Evolutionary conservation across 768 basidiomycete genomes (phyloP), one percentile per base, ranked within the genome.

Genomic region (Russula sp.): DNA sequence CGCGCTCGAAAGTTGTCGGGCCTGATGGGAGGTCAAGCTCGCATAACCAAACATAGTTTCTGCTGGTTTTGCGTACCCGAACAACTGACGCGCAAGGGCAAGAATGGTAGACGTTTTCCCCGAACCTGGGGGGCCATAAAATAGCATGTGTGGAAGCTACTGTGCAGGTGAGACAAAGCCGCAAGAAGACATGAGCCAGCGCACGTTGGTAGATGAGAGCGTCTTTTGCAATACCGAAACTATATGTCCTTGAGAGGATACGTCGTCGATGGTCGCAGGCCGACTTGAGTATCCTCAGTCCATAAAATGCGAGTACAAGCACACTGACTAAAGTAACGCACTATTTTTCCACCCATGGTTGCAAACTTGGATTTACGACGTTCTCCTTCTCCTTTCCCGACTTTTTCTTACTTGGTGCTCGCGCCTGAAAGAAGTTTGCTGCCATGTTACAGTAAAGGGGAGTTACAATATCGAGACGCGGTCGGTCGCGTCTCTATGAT

Each of bases 321-420:
- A n/a, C 35, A 22, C 35, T 14, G 32, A 40, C 8, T 11, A 44
- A 40, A 32, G 14, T 39, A 10, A 76, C 84, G 55, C 47, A 95
- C 94, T 98, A 99, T 83, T 98, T 98, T 77, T 99, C 97, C 0
- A 99, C 94, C 97, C 97, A 99, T 65, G 97, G 94, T 71, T 94
- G 91, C 44, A 84, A 73, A 22, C 77, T 78, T 13, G 84, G 84
- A 60, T 85, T 84, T 10, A 79, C 75, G 1, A 66, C 48, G 22
- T 71, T 72, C 50, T 75, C 75, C 22, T 74, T 72, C 22, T 71
- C 64, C 55, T 72, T 67, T 22, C 59, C 60, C 18, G 63, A 42
- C 34, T 55, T 60, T 39, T 71, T 65, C 47, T 71, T 68, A 16
- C 52, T 60, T 11, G 59, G 40, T 37, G 64, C 57, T 79, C 66